Percentiles rank a stretch among this genome's conserved stretches.
Conservation (phyloP, 257 asterid genomes). For the Ehretia macrophylla region DNA sequence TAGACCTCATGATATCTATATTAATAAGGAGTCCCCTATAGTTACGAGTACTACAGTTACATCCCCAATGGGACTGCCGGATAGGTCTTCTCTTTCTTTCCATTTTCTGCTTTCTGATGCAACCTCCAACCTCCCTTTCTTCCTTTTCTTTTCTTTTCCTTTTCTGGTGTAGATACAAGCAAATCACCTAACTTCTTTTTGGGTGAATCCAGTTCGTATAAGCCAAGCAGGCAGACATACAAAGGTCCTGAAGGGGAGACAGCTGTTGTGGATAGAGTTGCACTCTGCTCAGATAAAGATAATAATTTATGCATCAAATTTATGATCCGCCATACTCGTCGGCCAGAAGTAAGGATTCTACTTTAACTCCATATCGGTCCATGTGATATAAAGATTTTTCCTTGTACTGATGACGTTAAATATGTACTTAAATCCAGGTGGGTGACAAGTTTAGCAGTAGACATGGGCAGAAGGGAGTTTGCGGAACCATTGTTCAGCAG, state of each 20-base stretch:
- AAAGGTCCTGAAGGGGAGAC: constrained; percentile 85
- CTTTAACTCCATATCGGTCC: neutral
- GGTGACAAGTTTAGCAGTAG: constrained; percentile 99
- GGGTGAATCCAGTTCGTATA: constrained; percentile 45
- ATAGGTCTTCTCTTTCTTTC: constrained; percentile 37
- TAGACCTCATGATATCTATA: constrained; percentile 55
- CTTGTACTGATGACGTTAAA: neutral
- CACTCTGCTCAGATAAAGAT: constrained; percentile 66
- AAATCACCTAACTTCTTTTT: neutral
- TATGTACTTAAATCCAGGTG: constrained; percentile 34
- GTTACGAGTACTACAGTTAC: constrained; percentile 30
- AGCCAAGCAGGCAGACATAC: constrained; percentile 46
- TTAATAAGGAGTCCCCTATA: constrained; percentile 70
- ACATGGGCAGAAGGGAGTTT: constrained; percentile 98
- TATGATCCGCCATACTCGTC: constrained; percentile 95
- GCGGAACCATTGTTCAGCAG: constrained; percentile 90
- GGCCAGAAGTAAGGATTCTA: constrained; percentile 72
- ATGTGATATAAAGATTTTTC: neutral
- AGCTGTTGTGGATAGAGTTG: constrained; percentile 75
- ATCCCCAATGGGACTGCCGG: constrained; percentile 35
- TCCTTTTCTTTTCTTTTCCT: too few relatives aligned
- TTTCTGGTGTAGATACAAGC: neutral
- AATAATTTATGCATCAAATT: constrained; percentile 57
- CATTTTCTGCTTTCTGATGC: neutral
- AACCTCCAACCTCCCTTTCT: neutral